Percentiles rank a stretch among this genome's conserved stretches.
Evolutionary conservation across 192 early-diverging fungal species (phyloP).

Genomic region (Funneliformis mosseae): DNA sequence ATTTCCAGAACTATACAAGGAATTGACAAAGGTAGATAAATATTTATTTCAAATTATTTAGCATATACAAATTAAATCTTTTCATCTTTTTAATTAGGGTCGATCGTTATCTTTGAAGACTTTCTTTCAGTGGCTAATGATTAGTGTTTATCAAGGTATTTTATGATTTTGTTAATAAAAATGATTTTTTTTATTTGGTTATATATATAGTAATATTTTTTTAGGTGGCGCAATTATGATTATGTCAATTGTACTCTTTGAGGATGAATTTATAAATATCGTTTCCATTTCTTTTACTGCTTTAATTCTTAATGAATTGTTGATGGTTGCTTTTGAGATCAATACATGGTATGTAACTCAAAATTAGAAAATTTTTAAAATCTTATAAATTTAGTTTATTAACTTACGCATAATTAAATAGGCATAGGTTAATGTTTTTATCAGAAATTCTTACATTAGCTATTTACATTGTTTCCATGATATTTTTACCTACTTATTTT

Average conservation of each 20-base stretch:
- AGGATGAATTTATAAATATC: constrained; percentile 93
- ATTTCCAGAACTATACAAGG: constrained; percentile 94
- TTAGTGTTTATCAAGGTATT: constrained; percentile 93
- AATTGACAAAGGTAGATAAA: constrained; percentile 74
- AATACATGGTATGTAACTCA: constrained; percentile 74
- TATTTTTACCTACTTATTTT: constrained; percentile 88
- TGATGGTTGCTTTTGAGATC: constrained; percentile 96
- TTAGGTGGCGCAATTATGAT: constrained; percentile 90
- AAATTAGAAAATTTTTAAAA: not conserved
- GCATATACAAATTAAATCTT: not conserved
- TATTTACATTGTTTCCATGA: constrained; percentile 89
- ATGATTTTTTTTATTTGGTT: not conserved
- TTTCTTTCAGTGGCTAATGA: constrained; percentile 92
- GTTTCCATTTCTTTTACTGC: constrained; percentile 95
- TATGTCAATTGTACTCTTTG: constrained; percentile 90
- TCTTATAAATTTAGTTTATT: not conserved
- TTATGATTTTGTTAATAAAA: constrained; percentile 47
- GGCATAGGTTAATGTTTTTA: constrained; percentile 86
- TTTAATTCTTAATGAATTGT: constrained; percentile 89
- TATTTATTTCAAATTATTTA: constrained; percentile 11
- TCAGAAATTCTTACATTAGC: constrained; percentile 79
- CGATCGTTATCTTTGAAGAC: constrained; percentile 89
- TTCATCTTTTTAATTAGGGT: constrained; percentile 51
- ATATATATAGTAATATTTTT: not conserved
- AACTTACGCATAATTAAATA: constrained; percentile 17